Evolutionary conservation across 2,329 filamentous ascomycete species (phyloP), one percentile per base, ranked within the genome.

Genomic region (Pyrenophora teres): DNA sequence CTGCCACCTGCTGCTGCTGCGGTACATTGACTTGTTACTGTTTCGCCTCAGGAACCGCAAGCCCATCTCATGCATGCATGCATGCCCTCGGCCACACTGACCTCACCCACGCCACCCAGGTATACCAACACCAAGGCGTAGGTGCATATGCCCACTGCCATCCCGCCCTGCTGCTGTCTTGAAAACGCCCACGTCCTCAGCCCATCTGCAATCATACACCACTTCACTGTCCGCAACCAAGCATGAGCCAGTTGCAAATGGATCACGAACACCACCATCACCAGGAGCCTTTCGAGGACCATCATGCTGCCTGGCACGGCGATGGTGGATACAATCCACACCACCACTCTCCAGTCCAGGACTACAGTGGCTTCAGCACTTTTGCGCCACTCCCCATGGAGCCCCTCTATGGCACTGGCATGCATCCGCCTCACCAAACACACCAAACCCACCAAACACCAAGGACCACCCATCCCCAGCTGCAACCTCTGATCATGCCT

Each of bases 171-270:
- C 37, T 21, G 19, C 23, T 12, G 25, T 58, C 61, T 62, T 67
- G 60, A 68, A 56, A 63, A 65, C 59, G 57, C 67, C 61, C 47
- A 42, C 16, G 15, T 23, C 43, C 15, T 10, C 15, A 19, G 7
- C 4, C 33, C 42, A 16, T 21, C 33, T 19, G 21, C 64, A 63
- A 63, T 46, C 56, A 60, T 59, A 52, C 60, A 57, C 36, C 27
- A 46, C 54, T 47, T 57, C 51, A 45, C 54, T 27, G 50, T 40
- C 57, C 43, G 38, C 54, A 53, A 48, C 52, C 49, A 60, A 64
- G 63, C 63, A 75, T 75, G 72, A 75, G 70, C 65, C 71, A 73
- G 57, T 64, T 75, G 62, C 70, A 71, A 54, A 75, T 75, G 71
- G 73, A 75, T 59, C 72, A 74, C 65, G 72, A 74, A 36, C 69